phyloP scores from a whole-genome alignment of 1,284 basidiomycete species.

The Earliella scabrosa region DNA sequence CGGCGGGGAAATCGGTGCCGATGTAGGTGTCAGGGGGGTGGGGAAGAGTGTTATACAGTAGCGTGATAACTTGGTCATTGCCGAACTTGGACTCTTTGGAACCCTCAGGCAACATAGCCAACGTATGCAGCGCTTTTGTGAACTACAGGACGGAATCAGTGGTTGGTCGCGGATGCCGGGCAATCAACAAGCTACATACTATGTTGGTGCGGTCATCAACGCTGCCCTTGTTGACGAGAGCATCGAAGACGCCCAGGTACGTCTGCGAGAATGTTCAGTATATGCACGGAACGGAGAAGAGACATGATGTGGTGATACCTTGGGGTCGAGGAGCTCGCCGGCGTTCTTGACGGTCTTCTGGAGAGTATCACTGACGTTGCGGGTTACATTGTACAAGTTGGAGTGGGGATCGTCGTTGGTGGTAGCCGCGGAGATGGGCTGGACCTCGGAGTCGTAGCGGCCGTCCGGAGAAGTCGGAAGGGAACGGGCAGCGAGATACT shows the following conservation, averaged over 20 bases:
- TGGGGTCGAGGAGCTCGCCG: too few species aligned
- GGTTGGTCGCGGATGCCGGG: too few species aligned
- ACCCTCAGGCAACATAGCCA: constrained; percentile 62
- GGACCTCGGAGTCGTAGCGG: constrained; percentile 31
- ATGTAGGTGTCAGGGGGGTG: constrained; percentile 76
- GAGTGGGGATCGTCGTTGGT: constrained; percentile 18
- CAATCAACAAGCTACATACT: constrained; percentile 35
- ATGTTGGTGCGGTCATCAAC: constrained; percentile 68
- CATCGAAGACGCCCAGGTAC: constrained; percentile 52
- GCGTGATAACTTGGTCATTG: constrained; percentile 58
- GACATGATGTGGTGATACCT: not conserved
- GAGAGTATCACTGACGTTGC: constrained; percentile 17
- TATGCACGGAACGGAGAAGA: not conserved
- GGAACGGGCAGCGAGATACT: constrained; percentile 24
- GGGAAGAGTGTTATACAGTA: constrained; percentile 74
- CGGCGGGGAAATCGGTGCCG: constrained; percentile 42
- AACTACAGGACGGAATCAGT: constrained; percentile 49
- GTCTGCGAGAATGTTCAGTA: constrained; percentile 5
- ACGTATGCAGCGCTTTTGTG: constrained; percentile 64
- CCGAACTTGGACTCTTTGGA: constrained; percentile 45
- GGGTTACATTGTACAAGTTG: constrained; percentile 20
- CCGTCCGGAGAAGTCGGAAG: constrained; percentile 30
- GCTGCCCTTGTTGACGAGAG: constrained; percentile 45
- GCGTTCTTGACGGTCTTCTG: constrained; percentile 17
- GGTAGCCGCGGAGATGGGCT: constrained; percentile 22